Percentiles rank a stretch among this genome's conserved stretches.
phyloP scores from a whole-genome alignment of 768 basidiomycete genomes.

The Lentinula guzmanii region DNA sequence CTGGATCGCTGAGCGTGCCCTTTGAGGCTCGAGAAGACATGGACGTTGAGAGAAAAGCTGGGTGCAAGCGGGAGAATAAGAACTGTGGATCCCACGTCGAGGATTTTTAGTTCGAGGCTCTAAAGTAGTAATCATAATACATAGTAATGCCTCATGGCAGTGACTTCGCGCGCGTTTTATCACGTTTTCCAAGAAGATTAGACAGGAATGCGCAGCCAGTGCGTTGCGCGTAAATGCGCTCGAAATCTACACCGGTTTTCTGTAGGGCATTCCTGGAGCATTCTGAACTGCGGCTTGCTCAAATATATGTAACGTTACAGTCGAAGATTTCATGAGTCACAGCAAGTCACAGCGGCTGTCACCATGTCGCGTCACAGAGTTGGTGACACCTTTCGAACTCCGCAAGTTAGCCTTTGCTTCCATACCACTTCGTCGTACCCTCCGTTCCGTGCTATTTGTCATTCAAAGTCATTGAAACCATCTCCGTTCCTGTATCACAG shows the following conservation, averaged over 20 bases:
- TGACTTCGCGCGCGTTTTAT: not conserved
- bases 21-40: not conserved
- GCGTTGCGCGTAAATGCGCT: not conserved
- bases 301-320: no score
- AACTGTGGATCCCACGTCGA: not conserved
- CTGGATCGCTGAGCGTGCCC: not conserved
- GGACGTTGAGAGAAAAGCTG: not conserved
- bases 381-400: not conserved
- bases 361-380: not conserved
- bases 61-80: not conserved
- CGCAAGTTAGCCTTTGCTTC: not conserved
- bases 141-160: not conserved
- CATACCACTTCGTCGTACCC: not conserved
- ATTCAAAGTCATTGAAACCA: not conserved
- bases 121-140: not conserved
- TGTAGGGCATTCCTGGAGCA: not conserved
- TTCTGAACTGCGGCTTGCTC: not conserved
- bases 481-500: conserved; percentile 7
- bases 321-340: not conserved
- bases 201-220: not conserved
- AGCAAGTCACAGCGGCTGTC: not conserved
- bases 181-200: not conserved
- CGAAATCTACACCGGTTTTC: no score
- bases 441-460: not conserved
- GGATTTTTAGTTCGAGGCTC: not conserved